These are phyloP conservation scores for Sabuloglossum arenarium DNA, from an alignment of 495 filamentous ascomycete species.

Conservation along the genomic window DNA sequence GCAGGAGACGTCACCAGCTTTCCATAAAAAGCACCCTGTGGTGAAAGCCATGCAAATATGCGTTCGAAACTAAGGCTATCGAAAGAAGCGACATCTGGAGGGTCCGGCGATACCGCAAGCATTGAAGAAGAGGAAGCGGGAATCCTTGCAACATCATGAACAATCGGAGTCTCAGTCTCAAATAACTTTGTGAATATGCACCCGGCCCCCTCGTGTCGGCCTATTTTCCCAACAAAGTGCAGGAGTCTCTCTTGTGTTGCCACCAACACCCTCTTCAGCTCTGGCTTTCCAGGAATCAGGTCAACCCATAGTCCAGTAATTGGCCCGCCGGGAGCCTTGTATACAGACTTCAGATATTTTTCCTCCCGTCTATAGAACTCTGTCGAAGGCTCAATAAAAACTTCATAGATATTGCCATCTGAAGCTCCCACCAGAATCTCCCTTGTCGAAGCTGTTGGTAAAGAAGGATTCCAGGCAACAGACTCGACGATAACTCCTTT, in stretches of 20 bases:
- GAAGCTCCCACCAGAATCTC: slow-evolving; percentile 86
- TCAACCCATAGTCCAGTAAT: slow-evolving; percentile 74
- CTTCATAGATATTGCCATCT: slow-evolving; percentile 88
- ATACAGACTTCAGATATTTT: slow-evolving; percentile 65
- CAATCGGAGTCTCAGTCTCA: slow-evolving; percentile 56
- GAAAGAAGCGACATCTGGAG: slow-evolving; percentile 23
- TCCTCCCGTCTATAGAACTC: slow-evolving; percentile 93
- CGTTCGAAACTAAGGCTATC: slow-evolving; percentile 35
- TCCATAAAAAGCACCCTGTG: slow-evolving; percentile 76
- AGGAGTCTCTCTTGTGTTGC: slow-evolving; percentile 53
- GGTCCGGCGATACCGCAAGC: slow-evolving; percentile 57
- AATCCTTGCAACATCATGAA: slow-evolving; percentile 41
- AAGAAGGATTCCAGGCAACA: slow-evolving; percentile 88
- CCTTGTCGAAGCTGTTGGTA: slow-evolving; percentile 83
- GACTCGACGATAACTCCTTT: slow-evolving; percentile 75
- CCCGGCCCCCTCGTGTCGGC: slow-evolving; percentile 54
- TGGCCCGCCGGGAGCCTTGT: slow-evolving; percentile 53
- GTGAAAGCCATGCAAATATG: slow-evolving; percentile 76
- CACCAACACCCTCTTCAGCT: slow-evolving; percentile 55
- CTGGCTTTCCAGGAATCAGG: slow-evolving; percentile 36
- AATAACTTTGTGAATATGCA: slow-evolving; percentile 75
- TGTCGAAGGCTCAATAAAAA: slow-evolving; percentile 78
- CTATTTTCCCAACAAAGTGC: slow-evolving; percentile 59
- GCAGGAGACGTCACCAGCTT: slow-evolving; percentile 34
- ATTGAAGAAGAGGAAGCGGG: slow-evolving; percentile 35